Base-by-base conservation (phyloP, 1,284 basidiomycete genomes). In the Pseudozyma hubeiensis region DNA sequence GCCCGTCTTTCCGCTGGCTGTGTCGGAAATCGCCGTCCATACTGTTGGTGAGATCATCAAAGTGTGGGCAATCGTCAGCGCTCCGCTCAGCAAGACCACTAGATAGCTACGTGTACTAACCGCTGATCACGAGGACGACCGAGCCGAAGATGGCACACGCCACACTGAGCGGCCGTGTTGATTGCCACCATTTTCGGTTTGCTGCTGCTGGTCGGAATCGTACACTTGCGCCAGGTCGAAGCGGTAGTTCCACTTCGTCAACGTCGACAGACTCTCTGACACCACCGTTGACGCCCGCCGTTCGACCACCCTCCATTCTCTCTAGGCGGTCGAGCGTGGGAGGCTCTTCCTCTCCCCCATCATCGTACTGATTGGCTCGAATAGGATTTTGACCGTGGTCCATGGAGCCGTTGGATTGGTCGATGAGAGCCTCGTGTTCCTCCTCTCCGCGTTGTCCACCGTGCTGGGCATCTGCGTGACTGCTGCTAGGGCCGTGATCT, bases 181-280 rank as follows among this genome's bases (percentile, higher is more conserved):
- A 78, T 52, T 78, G 69, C 78, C 78, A 83, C 82, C 82, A 84
- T 44, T 71, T 77, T 44, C 76, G 64, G 43, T 74, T 74, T 11
- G 57, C 61, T 47, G 67, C 70, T 54, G 75, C 52, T n/a, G 75
- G 61, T 44, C 70, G 56, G 59, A 75, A 75, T 1, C 67, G 59
- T 5, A 71, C 64, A 41, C 57, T 56, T 7, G 82, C 82, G 24
- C 82, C 82, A 0, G 82, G 82, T 7, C 79, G 75, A 9, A 84
- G 58, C 2, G 82, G 82, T 37, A 84, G 57, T 40, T 82, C 76
- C 39, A 84, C 72, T 24, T 83, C 75, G 14, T 81, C 80, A 5
- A 80, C 68, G 24, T 75, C 66, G 33, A 80, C 62, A 29, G 62
- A 65, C 11, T 69, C 58, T 16, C 61, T 40, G 5, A 37, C 57